Evolutionary conservation across 495 filamentous ascomycete genomes (phyloP), one percentile per base, ranked within the genome.

Genomic region (Aspergillus carlsbadensis): DNA sequence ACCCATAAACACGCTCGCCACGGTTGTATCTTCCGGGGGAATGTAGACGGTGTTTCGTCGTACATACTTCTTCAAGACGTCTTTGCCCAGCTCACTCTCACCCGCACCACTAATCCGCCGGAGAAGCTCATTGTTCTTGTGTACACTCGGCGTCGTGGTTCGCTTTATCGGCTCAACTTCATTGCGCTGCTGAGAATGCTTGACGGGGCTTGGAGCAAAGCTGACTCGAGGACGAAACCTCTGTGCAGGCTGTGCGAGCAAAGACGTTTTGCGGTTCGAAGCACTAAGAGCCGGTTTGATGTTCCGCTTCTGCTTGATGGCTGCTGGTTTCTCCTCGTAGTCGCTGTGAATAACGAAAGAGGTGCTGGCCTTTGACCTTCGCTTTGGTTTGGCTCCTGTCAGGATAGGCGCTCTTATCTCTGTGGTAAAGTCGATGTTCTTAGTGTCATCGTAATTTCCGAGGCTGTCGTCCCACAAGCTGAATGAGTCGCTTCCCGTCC

Each of bases 231-330:
- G 64, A 40, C 72, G 72, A 39, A 76, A 73, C 36, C 72, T 60
- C 50, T 76, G 75, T 24, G 75, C 75, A 1, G 75, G 73, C 37
- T 78, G 75, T 26, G 70, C 64, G 52, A 78, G 66, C 37, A 76
- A 58, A 4, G 72, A 72, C 20, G 63, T 54, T 39, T 68, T 73
- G 17, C 70, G 67, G 41, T 64, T 64, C 8, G 60, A 36, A 20
- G 59, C 6, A n/a, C 11, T 14, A 5, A 36, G 43, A 10, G 51
- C 41, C 15, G 46, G 17, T 45, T 29, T 54, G n/a, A 50, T 56
- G 18, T 66, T 59, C 47, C 46, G 45, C 50, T 51, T 58, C 7
- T 58, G 54, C 40, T 63, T 66, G 29, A 61, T 59, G 0, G 33
- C 61, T 2, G 53, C 44, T 15, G 52, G 39, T 13, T 62, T 66